phyloP scores from a whole-genome alignment of 768 basidiomycete genomes.

The Fibroporia radiculosa region DNA sequence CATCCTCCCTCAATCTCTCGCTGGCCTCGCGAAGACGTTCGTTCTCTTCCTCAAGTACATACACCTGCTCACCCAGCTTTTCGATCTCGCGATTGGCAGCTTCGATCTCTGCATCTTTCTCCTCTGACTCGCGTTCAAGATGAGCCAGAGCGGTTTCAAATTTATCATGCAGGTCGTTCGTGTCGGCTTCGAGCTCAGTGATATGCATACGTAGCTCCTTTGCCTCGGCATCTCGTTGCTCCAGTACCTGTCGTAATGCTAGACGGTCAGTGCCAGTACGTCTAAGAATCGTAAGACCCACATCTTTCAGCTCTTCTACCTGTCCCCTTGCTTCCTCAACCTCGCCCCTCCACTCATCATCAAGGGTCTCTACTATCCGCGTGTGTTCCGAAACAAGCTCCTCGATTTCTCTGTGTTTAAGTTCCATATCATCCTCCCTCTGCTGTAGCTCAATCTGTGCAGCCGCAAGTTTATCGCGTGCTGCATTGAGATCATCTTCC shows the following conservation, averaged over 20 bases:
- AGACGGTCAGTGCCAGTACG: slow-evolving; percentile 7
- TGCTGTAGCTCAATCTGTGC: slow-evolving; percentile 77
- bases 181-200: slow-evolving; percentile 67
- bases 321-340: slow-evolving; percentile 74
- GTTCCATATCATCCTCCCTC: slow-evolving; percentile 80
- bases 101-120: slow-evolving; percentile 74
- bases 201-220: slow-evolving; percentile 68
- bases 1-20: slow-evolving; percentile 64
- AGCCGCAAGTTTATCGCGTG: slow-evolving; percentile 73
- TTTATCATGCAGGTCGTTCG: slow-evolving; percentile 61
- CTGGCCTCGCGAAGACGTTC: slow-evolving; percentile 69
- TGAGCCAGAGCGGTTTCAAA: slow-evolving; percentile 70
- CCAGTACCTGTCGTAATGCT: slow-evolving; percentile 43
- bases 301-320: slow-evolving; percentile 73
- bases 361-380: slow-evolving; percentile 63
- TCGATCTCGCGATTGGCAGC: slow-evolving; percentile 71
- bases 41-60: slow-evolving; percentile 79
- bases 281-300: slow-evolving; percentile 24
- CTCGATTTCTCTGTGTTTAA: slow-evolving; percentile 69
- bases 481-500: slow-evolving; percentile 69
- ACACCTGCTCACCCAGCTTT: slow-evolving; percentile 68
- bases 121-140: slow-evolving; percentile 69
- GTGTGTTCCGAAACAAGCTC: slow-evolving; percentile 72
- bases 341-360: slow-evolving; percentile 84
- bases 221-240: slow-evolving; percentile 74